Percentiles rank a stretch among this genome's conserved stretches.
phyloP scores from a whole-genome alignment of 495 filamentous ascomycete species.

The Xylaria grammica region DNA sequence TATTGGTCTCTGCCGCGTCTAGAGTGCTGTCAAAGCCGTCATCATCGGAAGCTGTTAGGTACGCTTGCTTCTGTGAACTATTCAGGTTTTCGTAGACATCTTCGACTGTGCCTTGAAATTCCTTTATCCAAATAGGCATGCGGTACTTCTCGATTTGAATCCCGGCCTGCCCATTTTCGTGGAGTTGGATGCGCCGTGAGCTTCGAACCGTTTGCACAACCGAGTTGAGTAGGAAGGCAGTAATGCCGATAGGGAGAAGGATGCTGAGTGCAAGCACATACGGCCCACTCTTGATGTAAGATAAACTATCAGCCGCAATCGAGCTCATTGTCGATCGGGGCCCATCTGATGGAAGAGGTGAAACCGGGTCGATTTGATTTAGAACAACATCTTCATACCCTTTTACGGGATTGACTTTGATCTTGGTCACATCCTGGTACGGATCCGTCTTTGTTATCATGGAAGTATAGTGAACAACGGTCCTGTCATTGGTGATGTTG shows the following conservation, averaged over 20 bases:
- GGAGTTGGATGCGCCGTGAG: slow-evolving; percentile 71
- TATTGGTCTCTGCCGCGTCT: slow-evolving; percentile 26
- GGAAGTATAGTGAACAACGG: slow-evolving; percentile 82
- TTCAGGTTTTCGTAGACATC: slow-evolving; percentile 74
- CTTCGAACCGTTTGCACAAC: slow-evolving; percentile 75
- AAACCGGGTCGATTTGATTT: slow-evolving; percentile 67
- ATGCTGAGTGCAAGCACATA: slow-evolving; percentile 66
- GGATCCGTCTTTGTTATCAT: slow-evolving; percentile 75
- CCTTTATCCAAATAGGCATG: slow-evolving; percentile 75
- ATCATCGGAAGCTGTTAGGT: slow-evolving; percentile 56
- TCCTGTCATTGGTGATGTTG: slow-evolving; percentile 84
- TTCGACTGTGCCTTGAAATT: slow-evolving; percentile 73
- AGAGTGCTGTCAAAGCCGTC: slow-evolving; percentile 27
- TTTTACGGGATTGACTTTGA: slow-evolving; percentile 72
- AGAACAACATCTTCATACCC: slow-evolving; percentile 80
- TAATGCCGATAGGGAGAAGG: slow-evolving; percentile 69
- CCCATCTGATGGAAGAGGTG: slow-evolving; percentile 44
- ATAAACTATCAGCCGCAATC: slow-evolving; percentile 13
- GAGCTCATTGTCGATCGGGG: slow-evolving; percentile 31
- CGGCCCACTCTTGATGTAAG: slow-evolving; percentile 54
- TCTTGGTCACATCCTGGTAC: slow-evolving; percentile 65
- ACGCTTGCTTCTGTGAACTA: slow-evolving; percentile 64
- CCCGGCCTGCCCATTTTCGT: slow-evolving; percentile 72
- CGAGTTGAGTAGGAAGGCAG: slow-evolving; percentile 76
- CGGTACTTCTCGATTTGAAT: slow-evolving; percentile 69